Evolutionary conservation across 2,329 filamentous ascomycete species (phyloP), one percentile per base, ranked within the genome.

Genomic region (Davidsoniella neocaledoniae): DNA sequence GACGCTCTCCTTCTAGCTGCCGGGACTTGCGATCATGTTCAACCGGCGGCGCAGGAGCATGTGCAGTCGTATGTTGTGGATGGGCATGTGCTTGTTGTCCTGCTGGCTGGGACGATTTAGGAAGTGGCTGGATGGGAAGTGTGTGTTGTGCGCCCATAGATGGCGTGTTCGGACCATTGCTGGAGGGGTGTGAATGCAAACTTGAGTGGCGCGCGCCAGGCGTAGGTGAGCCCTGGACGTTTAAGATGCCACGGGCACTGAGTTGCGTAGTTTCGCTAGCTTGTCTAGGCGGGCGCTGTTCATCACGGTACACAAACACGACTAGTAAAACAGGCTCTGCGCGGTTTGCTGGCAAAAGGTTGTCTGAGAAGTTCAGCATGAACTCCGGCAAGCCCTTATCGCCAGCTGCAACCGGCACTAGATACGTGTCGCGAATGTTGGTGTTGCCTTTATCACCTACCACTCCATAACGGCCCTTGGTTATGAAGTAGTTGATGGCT

Each of bases 341-440:
- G 14, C 83, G 74, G 2, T 75, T 74, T 52, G 76, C 73, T 42
- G 88, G 84, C 29, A 95, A 75, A 26, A 77, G 76, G 61, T 88
- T 88, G 57, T 90, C 83, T 55, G 86, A 81, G n/a, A 96, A 73
- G 59, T 94, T 83, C 54, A 86, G 76, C 63, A 95, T 78, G 58
- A 95, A 94, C 54, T 88, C 84, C 0, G 91, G 90, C 41, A 90
- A 75, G 46, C 74, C 76, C 33, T 69, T 71, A 23, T 76, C 71
- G 23, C 85, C 86, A 4, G 79, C 73, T 29, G 86, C 77, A 4
- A 96, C 77, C 0, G 91, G 90, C 8, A 95, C 81, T 29, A 96
- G 74, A 62, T 96, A 96, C 1, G 88, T 85, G 60, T 96, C 90
- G 53, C 87, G 81, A 45, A 95, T 83, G 53, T 86, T 81, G 17